Evolutionary conservation across 495 filamentous ascomycete species (phyloP).

Genomic region (Penicillium flavigenum): DNA sequence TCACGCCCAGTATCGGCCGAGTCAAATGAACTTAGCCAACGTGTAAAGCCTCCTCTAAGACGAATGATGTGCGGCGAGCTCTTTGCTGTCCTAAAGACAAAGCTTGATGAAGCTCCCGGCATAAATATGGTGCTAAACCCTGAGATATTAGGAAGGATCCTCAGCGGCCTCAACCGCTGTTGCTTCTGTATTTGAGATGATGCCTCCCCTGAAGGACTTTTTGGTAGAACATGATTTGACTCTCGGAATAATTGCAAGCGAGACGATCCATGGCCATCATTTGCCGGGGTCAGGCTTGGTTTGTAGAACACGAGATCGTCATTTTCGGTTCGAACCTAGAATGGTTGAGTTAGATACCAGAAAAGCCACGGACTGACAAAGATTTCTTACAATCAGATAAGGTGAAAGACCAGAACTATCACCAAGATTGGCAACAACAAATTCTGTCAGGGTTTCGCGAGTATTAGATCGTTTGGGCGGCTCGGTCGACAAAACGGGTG

Average conservation of each 20-base stretch:
- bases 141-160: conserved; percentile 61
- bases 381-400: conserved; percentile 69
- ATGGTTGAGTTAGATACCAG: conserved; percentile 15
- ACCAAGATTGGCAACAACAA: conserved; percentile 80
- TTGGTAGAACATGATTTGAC: conserved; percentile 59
- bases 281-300: conserved; percentile 55
- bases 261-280: conserved; percentile 25
- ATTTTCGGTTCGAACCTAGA: conserved; percentile 68
- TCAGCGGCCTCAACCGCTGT: conserved; percentile 52
- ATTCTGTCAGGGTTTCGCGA: conserved; percentile 70
- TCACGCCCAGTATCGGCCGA: conserved; percentile 61
- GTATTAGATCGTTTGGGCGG: conserved; percentile 67
- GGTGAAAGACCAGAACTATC: conserved; percentile 67
- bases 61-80: conserved; percentile 71
- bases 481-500: conserved; percentile 70
- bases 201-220: conserved; percentile 37
- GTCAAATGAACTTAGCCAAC: conserved; percentile 69
- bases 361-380: not conserved
- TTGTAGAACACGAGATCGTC: conserved; percentile 88
- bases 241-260: conserved; percentile 74
- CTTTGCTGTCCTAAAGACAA: conserved; percentile 74
- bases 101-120: conserved; percentile 71
- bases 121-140: conserved; percentile 80
- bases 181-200: conserved; percentile 38
- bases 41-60: conserved; percentile 61